Base-by-base conservation (phyloP, 2,329 filamentous ascomycete genomes). In the Hypoxylon sp. region DNA sequence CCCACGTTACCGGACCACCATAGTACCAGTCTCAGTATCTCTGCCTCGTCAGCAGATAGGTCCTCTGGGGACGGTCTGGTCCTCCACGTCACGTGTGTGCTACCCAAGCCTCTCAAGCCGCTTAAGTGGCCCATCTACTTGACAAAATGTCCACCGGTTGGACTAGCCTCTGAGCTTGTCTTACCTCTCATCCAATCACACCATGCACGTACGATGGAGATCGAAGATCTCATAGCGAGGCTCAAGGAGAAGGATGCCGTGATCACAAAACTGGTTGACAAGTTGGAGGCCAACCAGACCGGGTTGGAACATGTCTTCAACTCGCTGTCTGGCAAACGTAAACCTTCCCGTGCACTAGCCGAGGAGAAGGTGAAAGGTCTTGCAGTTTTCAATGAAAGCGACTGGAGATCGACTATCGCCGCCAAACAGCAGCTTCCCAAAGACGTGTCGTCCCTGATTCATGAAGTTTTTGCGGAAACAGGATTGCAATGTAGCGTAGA, bases 41-140 rank as follows among this genome's bases (percentile, higher is more conserved):
- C 76, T 2, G 74, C 75, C 51, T 77, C 48, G 2, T 46, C 78
- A 1, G 32, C 56, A 8, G 61, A 76, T 65, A 73, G 79, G 9
- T 78, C 43, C 71, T 75, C 58, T 14, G 78, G 77, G 25, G 78
- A 79, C 1, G 79, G 79, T 8, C 79, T 84, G 19, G 75, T 88
- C 19, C 76, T 93, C 37, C 81, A 83, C 41, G 80, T 91, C 27
- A 88, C 82, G 2, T 88, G 87, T 60, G 78, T 84, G 7, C 81
- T 95, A 11, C 89, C 90, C 1, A 77, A 81, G n/a, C 88, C 88
- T 0, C 81, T 94, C 29, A 81, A 83, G 50, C 83, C 87, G 4
- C 80, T 95, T 34, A 80, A 80, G 64, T 95, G 92, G 92, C 84
- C 84, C 0, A 82, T 94, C 60, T 78, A 83, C 50, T 78, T 95